Evolutionary conservation across 208 protist species (phyloP).

Genomic region (Sergeia podlipaevii): DNA sequence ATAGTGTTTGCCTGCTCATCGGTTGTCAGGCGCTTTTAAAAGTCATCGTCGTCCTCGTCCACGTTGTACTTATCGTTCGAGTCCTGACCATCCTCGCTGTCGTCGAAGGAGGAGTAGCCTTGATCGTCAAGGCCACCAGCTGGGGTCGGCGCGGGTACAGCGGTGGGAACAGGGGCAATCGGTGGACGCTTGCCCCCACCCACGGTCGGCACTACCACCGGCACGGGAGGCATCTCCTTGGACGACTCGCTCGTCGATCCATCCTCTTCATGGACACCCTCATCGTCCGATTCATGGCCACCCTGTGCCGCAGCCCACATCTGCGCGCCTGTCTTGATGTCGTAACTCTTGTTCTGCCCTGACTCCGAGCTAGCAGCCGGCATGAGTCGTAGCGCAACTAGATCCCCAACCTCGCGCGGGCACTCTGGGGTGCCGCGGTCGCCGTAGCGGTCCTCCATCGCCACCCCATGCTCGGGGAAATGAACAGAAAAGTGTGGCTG

Average conservation of each 20-base stretch:
- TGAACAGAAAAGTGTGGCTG: slow-evolving; percentile 73
- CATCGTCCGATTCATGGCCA: background rate
- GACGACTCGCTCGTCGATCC: background rate
- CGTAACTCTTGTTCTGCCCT: slow-evolving; percentile 81
- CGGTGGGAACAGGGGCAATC: slow-evolving; percentile 2
- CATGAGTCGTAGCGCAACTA: slow-evolving; percentile 56
- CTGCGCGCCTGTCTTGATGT: slow-evolving; percentile 77
- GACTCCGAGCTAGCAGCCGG: slow-evolving; percentile 84
- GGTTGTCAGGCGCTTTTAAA: slow-evolving; percentile 25
- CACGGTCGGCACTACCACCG: slow-evolving; percentile 4
- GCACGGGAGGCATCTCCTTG: slow-evolving; percentile 1
- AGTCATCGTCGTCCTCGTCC: slow-evolving; percentile 85
- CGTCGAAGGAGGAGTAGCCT: slow-evolving; percentile 81
- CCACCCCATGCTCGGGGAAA: slow-evolving; percentile 65
- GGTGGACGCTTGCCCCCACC: background rate
- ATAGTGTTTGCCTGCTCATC: background rate
- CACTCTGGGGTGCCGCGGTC: slow-evolving; percentile 66
- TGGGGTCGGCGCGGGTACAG: slow-evolving; percentile 3
- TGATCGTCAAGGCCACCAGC: slow-evolving; percentile 37
- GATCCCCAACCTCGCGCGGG: slow-evolving; percentile 71
- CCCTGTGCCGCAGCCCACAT: slow-evolving; percentile 29
- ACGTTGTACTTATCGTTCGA: slow-evolving; percentile 60
- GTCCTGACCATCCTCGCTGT: slow-evolving; percentile 28
- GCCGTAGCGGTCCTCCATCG: slow-evolving; percentile 61
- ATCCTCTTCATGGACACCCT: slow-evolving; percentile 4